Evolutionary conservation across 257 asterid genomes (phyloP), one percentile per base, ranked within the genome.

Genomic region (Salvia miltiorrhiza): DNA sequence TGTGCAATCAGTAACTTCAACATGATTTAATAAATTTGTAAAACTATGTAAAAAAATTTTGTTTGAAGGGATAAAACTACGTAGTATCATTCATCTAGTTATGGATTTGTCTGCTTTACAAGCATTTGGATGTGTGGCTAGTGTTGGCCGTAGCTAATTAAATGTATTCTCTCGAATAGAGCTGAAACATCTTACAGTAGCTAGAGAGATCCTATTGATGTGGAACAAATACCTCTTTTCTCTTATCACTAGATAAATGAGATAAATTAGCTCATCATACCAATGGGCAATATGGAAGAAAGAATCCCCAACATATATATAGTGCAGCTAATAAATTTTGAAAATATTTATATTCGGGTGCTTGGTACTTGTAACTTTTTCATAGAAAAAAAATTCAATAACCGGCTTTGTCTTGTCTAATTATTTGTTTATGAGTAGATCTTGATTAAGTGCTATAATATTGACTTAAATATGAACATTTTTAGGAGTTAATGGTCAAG

Each of bases 401-500:
- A 28, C 10, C 55, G 56, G 52, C 28, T 60, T 50, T 37, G 12
- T 39, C 9, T 52, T 41, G 35, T 56, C 54, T 14, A 37, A 40
- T 30, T 33, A 62, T 30, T 41, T 75, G 50, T 13, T 47, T 17
- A 13, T 16, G 13, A 30, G 10, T 60, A 28, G 64, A 48, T 55
- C 9, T 11, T 20, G 12, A 11, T 67, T 14, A 16, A 55, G 30
- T 40, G 24, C 39, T 62, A 9, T 35, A 50, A 33, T 52, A 4
- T 48, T 62, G 44, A 32, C 26, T 61, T 52, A 26, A 66, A 12
- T 64, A 59, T 63, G 50, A 68, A 45, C 35, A n/a, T 3, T 73
- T 43, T 73, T 30, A 65, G 69, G 64, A 58, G 32, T 70, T 17
- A 26, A 11, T 12, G 20, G 58, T 43, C 54, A 70, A 55, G 39